phyloP scores from a whole-genome alignment of 2,329 filamentous ascomycete genomes.

The Sclerotinia glacialis region DNA sequence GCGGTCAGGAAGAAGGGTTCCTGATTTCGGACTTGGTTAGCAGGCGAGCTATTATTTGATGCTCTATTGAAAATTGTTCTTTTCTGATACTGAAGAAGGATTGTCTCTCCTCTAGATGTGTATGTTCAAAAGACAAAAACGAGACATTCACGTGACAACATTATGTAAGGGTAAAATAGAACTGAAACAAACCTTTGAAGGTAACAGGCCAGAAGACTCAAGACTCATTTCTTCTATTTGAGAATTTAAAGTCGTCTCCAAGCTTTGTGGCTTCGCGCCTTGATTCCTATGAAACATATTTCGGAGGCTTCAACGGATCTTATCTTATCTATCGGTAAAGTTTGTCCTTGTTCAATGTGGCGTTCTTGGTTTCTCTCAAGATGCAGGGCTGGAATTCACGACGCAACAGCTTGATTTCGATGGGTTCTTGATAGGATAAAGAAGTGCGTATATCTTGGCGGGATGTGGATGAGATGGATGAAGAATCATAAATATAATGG shows the following conservation, averaged over 20 bases:
- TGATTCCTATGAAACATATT: not conserved
- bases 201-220: not conserved
- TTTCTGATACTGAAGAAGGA: not conserved
- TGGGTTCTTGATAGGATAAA: not conserved
- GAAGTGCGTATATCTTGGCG: not conserved
- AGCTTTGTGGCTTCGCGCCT: not conserved
- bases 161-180: not conserved
- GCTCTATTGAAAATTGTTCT: too few relatives aligned
- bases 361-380: too few relatives aligned
- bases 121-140: not conserved
- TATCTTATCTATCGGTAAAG: not conserved
- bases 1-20: constrained; percentile 28
- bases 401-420: not conserved
- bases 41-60: not conserved
- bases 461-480: not conserved
- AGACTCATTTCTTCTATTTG: not conserved
- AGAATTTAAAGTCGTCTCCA: not conserved
- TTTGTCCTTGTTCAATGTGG: not conserved
- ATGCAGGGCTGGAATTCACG: not conserved
- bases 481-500: not conserved
- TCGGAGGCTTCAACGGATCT: not conserved
- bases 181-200: not conserved
- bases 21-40: constrained; percentile 1
- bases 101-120: not conserved
- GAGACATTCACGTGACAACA: not conserved